These are phyloP conservation scores for Evansstolkia leycettana DNA, from an alignment of 495 filamentous ascomycete species.

Conservation along the genomic window DNA sequence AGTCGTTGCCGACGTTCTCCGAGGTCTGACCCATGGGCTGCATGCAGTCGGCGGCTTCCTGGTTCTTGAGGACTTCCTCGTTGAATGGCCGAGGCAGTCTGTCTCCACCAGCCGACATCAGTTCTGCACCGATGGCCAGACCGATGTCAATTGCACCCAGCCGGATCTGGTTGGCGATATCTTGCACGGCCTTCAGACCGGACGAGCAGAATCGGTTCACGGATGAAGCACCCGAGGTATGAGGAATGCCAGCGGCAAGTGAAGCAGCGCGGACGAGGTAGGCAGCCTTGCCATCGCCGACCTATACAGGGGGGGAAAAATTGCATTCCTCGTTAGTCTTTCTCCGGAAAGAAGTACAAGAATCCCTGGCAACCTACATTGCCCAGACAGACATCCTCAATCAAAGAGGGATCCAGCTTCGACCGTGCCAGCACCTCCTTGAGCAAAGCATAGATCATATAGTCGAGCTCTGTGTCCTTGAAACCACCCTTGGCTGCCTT, in stretches of 20 bases:
- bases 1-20: constrained; percentile 91
- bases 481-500: constrained; percentile 78
- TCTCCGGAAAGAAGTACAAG: too few species aligned
- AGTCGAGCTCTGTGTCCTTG: constrained; percentile 90
- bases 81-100: constrained; percentile 61
- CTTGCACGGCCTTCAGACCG: constrained; percentile 85
- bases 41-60: constrained; percentile 76
- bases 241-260: constrained; percentile 87
- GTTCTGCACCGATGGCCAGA: constrained; percentile 77
- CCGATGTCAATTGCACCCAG: constrained; percentile 75
- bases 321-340: too few species aligned
- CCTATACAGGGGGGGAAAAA: too few species aligned
- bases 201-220: constrained; percentile 97
- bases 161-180: constrained; percentile 82
- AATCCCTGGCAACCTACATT: constrained; percentile 62
- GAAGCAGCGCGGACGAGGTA: constrained; percentile 83
- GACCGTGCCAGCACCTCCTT: constrained; percentile 63
- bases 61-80: constrained; percentile 58
- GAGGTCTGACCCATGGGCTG: constrained; percentile 96
- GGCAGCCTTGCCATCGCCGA: constrained; percentile 73
- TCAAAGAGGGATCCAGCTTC: constrained; percentile 65
- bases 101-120: constrained; percentile 66
- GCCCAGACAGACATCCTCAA: constrained; percentile 88
- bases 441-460: constrained; percentile 65
- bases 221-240: constrained; percentile 66